phyloP scores from a whole-genome alignment of 257 asterid species.

The Salvia rosmarinus region DNA sequence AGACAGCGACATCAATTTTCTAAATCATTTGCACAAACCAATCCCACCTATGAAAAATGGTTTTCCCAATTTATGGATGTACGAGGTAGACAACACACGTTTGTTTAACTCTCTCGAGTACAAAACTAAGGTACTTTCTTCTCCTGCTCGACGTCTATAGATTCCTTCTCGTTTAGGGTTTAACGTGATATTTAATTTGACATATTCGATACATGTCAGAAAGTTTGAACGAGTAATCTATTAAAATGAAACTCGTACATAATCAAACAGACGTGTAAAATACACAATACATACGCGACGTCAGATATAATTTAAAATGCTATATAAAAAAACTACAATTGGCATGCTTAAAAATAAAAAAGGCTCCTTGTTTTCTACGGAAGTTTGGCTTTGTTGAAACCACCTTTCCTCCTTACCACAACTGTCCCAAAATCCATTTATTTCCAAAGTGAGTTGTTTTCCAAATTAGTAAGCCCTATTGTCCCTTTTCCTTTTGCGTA shows the following conservation, averaged over 20 bases:
- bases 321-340: too few relatives aligned
- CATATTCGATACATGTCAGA: background rate
- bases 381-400: constrained; percentile 25
- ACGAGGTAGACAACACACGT: constrained; percentile 23
- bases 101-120: too few relatives aligned
- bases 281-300: background rate
- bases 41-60: constrained; percentile 25
- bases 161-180: background rate
- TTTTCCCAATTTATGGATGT: constrained; percentile 28
- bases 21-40: constrained; percentile 26
- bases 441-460: constrained; percentile 16
- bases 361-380: constrained; percentile 30
- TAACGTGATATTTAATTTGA: too few relatives aligned
- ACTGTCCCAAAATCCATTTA: constrained; percentile 25
- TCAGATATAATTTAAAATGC: too few relatives aligned
- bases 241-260: background rate
- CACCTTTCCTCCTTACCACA: constrained; percentile 33
- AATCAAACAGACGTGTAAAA: too few relatives aligned
- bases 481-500: too few relatives aligned
- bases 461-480: too few relatives aligned
- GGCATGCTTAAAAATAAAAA: background rate
- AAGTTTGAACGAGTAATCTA: background rate
- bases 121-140: background rate
- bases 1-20: constrained; percentile 34
- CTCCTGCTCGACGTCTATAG: background rate